phyloP scores from a whole-genome alignment of 2,329 filamentous ascomycete species.

The Bertia moriformis region DNA sequence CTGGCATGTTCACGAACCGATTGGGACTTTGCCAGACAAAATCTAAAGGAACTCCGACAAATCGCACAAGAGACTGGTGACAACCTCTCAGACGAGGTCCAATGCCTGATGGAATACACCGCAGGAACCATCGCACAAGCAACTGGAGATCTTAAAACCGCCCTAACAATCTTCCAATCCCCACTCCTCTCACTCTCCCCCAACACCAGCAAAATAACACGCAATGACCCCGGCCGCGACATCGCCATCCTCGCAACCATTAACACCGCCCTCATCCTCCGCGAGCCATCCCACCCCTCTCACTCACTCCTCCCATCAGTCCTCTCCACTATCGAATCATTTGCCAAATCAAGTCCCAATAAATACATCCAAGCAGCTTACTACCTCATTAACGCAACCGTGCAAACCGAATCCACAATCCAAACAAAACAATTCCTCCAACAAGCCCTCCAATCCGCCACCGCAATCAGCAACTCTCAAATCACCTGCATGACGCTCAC shows the following conservation, averaged over 20 bases:
- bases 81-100: constrained; percentile 18
- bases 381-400: constrained; percentile 36
- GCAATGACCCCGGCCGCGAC: constrained; percentile 9
- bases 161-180: constrained; percentile 31
- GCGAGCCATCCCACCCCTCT: constrained; percentile 5
- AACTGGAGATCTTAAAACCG: constrained; percentile 31
- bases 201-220: neutral
- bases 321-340: constrained; percentile 28
- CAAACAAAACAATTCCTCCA: constrained; percentile 45
- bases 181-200: constrained; percentile 26
- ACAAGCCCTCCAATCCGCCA: constrained; percentile 35
- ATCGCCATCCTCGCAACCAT: constrained; percentile 28
- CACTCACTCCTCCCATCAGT: constrained; percentile 24
- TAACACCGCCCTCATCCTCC: constrained; percentile 30
- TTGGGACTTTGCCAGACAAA: constrained; percentile 26
- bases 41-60: constrained; percentile 19
- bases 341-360: constrained; percentile 34
- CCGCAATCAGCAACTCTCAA: constrained; percentile 38
- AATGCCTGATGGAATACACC: constrained; percentile 32
- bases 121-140: constrained; percentile 41
- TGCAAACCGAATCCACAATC: constrained; percentile 33
- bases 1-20: constrained; percentile 34
- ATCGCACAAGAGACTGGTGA: constrained; percentile 16
- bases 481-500: constrained; percentile 44
- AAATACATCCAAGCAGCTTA: constrained; percentile 39